Base-by-base conservation (phyloP, 139 green algal genomes). In the Spirogloea muscicola region DNA sequence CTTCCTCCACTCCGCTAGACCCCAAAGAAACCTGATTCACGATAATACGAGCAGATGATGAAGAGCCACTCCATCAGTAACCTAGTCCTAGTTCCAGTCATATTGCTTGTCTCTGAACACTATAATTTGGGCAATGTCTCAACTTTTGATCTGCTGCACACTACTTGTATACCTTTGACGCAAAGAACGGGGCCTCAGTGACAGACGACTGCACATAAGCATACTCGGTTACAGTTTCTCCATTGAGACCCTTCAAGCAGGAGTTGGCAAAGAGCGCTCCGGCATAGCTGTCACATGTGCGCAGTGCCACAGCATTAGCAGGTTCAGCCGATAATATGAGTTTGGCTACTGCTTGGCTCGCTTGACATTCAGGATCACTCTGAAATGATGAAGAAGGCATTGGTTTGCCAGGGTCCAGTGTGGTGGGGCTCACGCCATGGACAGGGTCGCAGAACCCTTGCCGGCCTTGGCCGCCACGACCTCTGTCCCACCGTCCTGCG, bases 401-500 rank as follows among this genome's bases (percentile, higher is more conserved):
- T 16, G 16, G 21, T 31, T 66, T 25, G 38, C n/a, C 58, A 66
- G 18, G 58, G 21, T 21, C n/a, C 29, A n/a, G n/a, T n/a, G n/a
- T n/a, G n/a, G n/a, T n/a, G n/a, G n/a, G n/a, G n/a, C 75, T 76
- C 49, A 82, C 68, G 81, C 81, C 81, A 86, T 86, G 46, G 81
- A 86, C 1, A 86, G 71, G 5, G 81, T 86, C 16, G 81, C 81
- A 6, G 80, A 86, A n/a, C 81, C 81, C 58, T 86, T 86, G 46
- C 81, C 81, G 4, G 79, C 81, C 81, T 86, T 86, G 60, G 81
- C 81, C 63, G 84, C 38, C 52, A 86, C 81, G 21, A 99, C 95
- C 88, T 98, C 95, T 36, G 95, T 99, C 66, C 95, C 95, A 41
- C 94, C 95, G 68, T 99, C 91, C 89, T 99, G 95, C 21, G 93